Evolutionary conservation across 257 asterid species (phyloP), one percentile per base, ranked within the genome.

Genomic region (Przewalskia tangutica): DNA sequence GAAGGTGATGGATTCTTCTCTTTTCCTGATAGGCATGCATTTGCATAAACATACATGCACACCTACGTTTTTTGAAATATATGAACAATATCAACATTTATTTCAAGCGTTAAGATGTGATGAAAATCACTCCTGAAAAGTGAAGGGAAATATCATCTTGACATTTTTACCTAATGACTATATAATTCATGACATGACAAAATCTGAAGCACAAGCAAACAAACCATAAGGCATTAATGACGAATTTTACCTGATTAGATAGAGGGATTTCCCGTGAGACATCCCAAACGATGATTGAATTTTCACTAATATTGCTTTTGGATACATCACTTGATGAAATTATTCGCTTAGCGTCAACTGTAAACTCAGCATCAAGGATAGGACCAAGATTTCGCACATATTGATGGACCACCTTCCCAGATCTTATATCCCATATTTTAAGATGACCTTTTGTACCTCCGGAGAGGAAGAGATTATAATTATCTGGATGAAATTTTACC

Each of bases 371-470:
- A 84, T 94, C 99, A 73, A 95, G 97, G 84, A 95, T 89, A 62
- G 97, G 95, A 68, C 96, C 99, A 38, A 92, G 97, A 88, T 66
- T 86, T 68, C 92, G 86, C 40, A 85, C 87, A 84, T 92, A 94
- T 82, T 91, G 89, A 83, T 92, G 95, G 81, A 91, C 97, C 84
- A 84, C 91, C 44, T 78, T 89, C 81, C 97, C 94, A 56, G 88
- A 84, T 87, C 98, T 90, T 59, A 91, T 81, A 88, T 95, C 98
- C 99, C 97, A 94, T 82, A 95, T 81, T 77, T 90, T 95, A 55
- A 95, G 89, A 64, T 75, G 92, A 54, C 99, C 99, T 83, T 93
- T 92, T 7, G 97, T 91, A 63, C 99, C 99, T 20, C 99, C 98
- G n/a, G 99, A 92, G 71, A 91, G 80, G 73, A 92, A 95, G 64